Conservation (phyloP, 768 basidiomycete genomes). For the Pilatotrama ljubarskyi region DNA sequence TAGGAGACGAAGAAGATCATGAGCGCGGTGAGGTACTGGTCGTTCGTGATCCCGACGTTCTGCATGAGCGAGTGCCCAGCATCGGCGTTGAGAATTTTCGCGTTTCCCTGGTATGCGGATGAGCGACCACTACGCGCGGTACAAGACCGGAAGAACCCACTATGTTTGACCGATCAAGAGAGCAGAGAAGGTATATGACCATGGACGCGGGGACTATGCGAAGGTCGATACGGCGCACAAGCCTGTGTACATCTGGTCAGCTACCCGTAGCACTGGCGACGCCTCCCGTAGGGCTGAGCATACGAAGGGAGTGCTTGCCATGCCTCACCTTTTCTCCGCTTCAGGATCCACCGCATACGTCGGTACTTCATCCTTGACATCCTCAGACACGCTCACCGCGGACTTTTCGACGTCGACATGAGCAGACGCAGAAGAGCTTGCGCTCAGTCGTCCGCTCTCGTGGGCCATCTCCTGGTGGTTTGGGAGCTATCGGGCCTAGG, state of each 20-base stretch:
- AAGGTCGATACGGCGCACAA: constrained; percentile 29
- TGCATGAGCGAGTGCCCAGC: constrained; percentile 34
- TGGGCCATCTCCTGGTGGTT: neutral
- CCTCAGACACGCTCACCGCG: neutral
- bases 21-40: constrained; percentile 39
- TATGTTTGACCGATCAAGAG: constrained; percentile 23
- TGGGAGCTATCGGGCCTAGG: too few relatives aligned
- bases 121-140: neutral
- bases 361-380: neutral
- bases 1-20: constrained; percentile 43
- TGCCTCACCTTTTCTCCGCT: constrained; percentile 9
- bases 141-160: neutral
- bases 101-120: constrained; percentile 28
- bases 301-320: neutral
- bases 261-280: neutral
- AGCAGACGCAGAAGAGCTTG: neutral
- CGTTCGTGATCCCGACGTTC: constrained; percentile 29
- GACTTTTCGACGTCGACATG: constrained; percentile 10
- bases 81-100: constrained; percentile 36
- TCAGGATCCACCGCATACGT: constrained; percentile 6
- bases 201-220: constrained; percentile 38
- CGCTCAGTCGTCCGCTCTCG: neutral
- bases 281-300: neutral
- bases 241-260: neutral
- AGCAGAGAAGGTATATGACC: constrained; percentile 39